Evolutionary conservation across 768 basidiomycete genomes (phyloP), one percentile per base, ranked within the genome.

Genomic region (Kwoniella newhampshirensis): DNA sequence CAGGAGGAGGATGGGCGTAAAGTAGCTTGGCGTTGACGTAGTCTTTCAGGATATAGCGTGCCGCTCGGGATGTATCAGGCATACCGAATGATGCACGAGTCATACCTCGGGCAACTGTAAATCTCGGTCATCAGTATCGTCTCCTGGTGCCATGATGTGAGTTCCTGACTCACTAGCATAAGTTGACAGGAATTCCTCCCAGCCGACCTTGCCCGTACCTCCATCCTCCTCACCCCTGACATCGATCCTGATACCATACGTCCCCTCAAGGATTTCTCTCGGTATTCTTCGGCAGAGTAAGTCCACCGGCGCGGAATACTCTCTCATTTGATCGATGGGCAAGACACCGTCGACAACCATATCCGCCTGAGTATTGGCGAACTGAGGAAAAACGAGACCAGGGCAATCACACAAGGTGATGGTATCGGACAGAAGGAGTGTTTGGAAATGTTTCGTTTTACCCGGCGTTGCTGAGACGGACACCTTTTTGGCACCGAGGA

Each of bases 371-470:
- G 92, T 97, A 25, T 89, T 92, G 2, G 96, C 89, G 77, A 98
- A 99, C 70, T 99, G 96, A 9, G 96, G 96, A 74, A 99, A 98
- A 32, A 99, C 96, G 27, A 98, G 80, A 77, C 96, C 96, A 11
- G 96, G 96, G 79, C 96, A 99, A 79, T 99, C 96, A 71, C 94
- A 99, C 13, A 99, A 83, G 27, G 87, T 81, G 42, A 98, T 87
- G 2, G 83, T 80, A 21, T 88, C 84, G 1, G 93, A 91, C n/a
- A 99, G 82, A 64, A 91, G 83, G 62, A 98, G 91, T 0, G 96
- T 99, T 77, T 99, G 96, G 80, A 99, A 97, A 79, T 99, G 96
- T 74, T 99, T 99, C 12, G 96, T 99, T 78, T 98, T 97, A 61
- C 96, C 96, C 0, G 96, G 96, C 0, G 96, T 99, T 0, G 94